These are phyloP conservation scores for Hypoxylon sp. DNA, from an alignment of 2,329 filamentous ascomycete genomes.

Conservation along the genomic window DNA sequence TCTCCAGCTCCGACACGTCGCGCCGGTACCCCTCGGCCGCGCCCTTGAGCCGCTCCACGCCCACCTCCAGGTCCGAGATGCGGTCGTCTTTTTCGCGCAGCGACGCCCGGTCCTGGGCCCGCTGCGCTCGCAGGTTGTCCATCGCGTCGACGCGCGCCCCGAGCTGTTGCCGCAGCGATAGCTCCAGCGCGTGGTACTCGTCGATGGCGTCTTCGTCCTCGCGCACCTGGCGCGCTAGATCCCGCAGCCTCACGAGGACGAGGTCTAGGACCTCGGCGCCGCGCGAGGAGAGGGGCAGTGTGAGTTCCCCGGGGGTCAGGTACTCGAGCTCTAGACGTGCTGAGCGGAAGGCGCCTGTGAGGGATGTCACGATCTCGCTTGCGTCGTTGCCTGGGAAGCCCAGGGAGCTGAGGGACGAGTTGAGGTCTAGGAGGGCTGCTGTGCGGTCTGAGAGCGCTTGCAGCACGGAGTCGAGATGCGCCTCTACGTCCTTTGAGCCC, in stretches of 20 bases:
- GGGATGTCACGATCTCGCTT: slow-evolving; percentile 63
- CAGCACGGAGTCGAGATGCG: slow-evolving; percentile 61
- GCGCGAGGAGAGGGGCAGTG: slow-evolving; percentile 65
- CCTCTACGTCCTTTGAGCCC: slow-evolving; percentile 57
- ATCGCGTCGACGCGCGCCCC: slow-evolving; percentile 66
- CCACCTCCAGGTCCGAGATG: slow-evolving; percentile 65
- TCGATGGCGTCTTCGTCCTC: slow-evolving; percentile 70
- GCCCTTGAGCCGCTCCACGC: slow-evolving; percentile 65
- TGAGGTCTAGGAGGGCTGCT: slow-evolving; percentile 62
- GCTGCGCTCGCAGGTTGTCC: slow-evolving; percentile 62
- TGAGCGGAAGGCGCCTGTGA: slow-evolving; percentile 66
- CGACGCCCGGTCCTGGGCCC: slow-evolving; percentile 53
- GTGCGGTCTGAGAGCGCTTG: slow-evolving; percentile 65
- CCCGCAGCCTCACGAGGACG: slow-evolving; percentile 65
- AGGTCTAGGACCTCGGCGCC: slow-evolving; percentile 71
- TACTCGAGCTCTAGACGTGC: slow-evolving; percentile 75
- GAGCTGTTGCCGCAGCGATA: slow-evolving; percentile 70
- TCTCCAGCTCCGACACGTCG: slow-evolving; percentile 69
- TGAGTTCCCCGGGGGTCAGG: slow-evolving; percentile 71
- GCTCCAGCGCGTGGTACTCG: slow-evolving; percentile 71
- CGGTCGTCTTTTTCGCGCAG: slow-evolving; percentile 58
- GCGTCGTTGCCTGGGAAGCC: slow-evolving; percentile 67
- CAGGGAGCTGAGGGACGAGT: slow-evolving; percentile 62
- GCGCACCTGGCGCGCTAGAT: slow-evolving; percentile 62
- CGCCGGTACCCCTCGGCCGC: slow-evolving; percentile 68